phyloP scores from a whole-genome alignment of 2,329 filamentous ascomycete genomes.

The Colletotrichum sp. region DNA sequence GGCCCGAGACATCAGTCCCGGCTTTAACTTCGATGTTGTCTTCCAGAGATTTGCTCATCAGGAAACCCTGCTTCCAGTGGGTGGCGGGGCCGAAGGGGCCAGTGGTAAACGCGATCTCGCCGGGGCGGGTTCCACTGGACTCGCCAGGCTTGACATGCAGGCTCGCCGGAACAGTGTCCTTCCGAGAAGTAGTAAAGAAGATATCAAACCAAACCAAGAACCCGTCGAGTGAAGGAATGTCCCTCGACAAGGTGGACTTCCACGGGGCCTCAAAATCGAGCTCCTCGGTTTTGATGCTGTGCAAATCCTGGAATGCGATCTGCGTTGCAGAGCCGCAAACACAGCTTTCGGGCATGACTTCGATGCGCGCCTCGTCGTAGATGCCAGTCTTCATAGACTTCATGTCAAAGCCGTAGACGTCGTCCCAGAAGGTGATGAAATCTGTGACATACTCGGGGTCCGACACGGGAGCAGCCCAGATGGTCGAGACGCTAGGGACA shows the following conservation, averaged over 20 bases:
- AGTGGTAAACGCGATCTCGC: constrained; percentile 85
- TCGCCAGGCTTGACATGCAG: constrained; percentile 62
- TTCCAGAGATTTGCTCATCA: constrained; percentile 69
- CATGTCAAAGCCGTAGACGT: constrained; percentile 97
- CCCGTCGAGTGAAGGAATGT: constrained; percentile 77
- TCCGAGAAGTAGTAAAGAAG: constrained; percentile 75
- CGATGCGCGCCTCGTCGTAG: constrained; percentile 80
- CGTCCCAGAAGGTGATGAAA: constrained; percentile 83
- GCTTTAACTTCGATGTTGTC: constrained; percentile 50
- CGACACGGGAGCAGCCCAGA: constrained; percentile 81
- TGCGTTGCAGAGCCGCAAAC: constrained; percentile 65
- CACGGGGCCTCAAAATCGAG: constrained; percentile 77
- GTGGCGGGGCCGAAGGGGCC: constrained; percentile 78
- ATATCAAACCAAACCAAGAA: constrained; percentile 95
- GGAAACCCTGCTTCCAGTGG: constrained; percentile 88
- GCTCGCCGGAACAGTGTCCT: constrained; percentile 49
- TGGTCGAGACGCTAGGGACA: constrained; percentile 83
- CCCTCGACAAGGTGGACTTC: constrained; percentile 61
- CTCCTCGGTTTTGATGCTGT: constrained; percentile 73
- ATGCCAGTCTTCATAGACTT: constrained; percentile 84
- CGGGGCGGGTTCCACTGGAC: constrained; percentile 61
- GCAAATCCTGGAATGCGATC: constrained; percentile 79
- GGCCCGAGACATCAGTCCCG: constrained; percentile 66
- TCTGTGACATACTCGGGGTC: constrained; percentile 81
- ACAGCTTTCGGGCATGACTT: constrained; percentile 67